Evolutionary conservation across 2,329 filamentous ascomycete species (phyloP).

Genomic region (Xenoacremonium recifei): DNA sequence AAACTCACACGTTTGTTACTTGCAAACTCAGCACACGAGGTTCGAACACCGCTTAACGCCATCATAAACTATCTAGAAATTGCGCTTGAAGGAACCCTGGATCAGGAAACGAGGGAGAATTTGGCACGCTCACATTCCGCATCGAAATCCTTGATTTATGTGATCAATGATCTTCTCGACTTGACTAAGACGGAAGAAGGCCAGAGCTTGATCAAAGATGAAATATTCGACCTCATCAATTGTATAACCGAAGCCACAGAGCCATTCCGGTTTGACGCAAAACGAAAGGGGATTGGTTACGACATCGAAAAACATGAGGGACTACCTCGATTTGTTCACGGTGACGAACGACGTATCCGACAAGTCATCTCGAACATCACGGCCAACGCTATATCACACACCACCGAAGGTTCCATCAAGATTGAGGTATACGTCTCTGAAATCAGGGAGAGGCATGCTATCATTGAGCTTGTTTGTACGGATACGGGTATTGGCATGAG

Average conservation of each 20-base stretch:
- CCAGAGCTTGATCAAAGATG: conserved; percentile 73
- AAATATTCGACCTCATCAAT: conserved; percentile 68
- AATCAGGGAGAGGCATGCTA: conserved; percentile 50
- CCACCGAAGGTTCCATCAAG: conserved; percentile 62
- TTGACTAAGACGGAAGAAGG: conserved; percentile 87
- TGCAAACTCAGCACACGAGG: conserved; percentile 88
- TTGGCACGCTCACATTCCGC: conserved; percentile 82
- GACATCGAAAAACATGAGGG: conserved; percentile 65
- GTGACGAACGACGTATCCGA: conserved; percentile 76
- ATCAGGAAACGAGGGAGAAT: conserved; percentile 81
- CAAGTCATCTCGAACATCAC: conserved; percentile 81
- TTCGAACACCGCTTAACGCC: conserved; percentile 85
- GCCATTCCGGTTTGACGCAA: conserved; percentile 70
- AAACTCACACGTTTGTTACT: conserved; percentile 76
- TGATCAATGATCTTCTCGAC: conserved; percentile 89
- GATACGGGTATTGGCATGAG: conserved; percentile 77
- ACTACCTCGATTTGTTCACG: conserved; percentile 69
- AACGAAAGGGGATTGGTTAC: conserved; percentile 72
- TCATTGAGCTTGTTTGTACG: conserved; percentile 71
- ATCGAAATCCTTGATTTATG: conserved; percentile 88
- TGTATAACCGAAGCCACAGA: conserved; percentile 78
- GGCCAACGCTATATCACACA: conserved; percentile 83
- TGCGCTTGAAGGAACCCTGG: conserved; percentile 76
- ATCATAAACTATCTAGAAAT: conserved; percentile 96
- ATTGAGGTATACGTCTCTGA: conserved; percentile 68